These are phyloP conservation scores for Alternaria gaisen DNA, from an alignment of 2,329 filamentous ascomycete species.

Conservation along the genomic window DNA sequence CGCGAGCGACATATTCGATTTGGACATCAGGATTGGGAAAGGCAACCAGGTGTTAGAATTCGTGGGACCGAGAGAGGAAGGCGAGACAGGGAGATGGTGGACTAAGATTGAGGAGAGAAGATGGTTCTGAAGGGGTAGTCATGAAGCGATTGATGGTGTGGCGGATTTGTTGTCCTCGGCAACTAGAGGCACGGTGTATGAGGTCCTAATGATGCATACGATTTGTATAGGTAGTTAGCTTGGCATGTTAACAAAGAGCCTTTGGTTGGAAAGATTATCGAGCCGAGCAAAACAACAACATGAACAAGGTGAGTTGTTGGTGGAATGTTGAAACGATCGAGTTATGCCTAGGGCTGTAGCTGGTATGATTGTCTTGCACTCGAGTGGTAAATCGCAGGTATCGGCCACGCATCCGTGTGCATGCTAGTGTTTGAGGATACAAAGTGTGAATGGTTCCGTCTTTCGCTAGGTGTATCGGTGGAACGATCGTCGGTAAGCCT, in stretches of 20 bases:
- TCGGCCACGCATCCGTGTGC: not conserved
- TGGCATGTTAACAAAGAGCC: not conserved
- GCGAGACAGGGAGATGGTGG: constrained; percentile 52
- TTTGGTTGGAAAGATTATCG: not conserved
- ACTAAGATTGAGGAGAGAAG: constrained; percentile 54
- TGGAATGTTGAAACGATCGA: not conserved
- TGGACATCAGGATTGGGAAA: constrained; percentile 55
- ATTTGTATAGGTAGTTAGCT: not conserved
- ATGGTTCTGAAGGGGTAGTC: constrained; percentile 54
- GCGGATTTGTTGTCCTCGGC: not conserved
- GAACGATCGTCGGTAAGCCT: not conserved
- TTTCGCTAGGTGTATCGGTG: not conserved
- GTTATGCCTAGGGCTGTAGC: not conserved
- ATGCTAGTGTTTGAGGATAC: not conserved
- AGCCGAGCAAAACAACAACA: not conserved
- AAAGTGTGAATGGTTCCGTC: not conserved
- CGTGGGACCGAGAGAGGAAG: constrained; percentile 56
- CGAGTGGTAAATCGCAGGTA: not conserved
- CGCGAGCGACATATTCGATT: constrained; percentile 55
- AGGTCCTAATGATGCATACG: not conserved
- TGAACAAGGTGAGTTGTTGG: too few relatives aligned
- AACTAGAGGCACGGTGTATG: not conserved
- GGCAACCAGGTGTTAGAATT: constrained; percentile 53
- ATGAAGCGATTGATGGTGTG: not conserved
- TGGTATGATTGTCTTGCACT: not conserved